A percentile compares a stretch with the other conserved stretches of the same genome.
phyloP scores from a whole-genome alignment of 73 alveolate species.

The Paramecium biaurelia region DNA sequence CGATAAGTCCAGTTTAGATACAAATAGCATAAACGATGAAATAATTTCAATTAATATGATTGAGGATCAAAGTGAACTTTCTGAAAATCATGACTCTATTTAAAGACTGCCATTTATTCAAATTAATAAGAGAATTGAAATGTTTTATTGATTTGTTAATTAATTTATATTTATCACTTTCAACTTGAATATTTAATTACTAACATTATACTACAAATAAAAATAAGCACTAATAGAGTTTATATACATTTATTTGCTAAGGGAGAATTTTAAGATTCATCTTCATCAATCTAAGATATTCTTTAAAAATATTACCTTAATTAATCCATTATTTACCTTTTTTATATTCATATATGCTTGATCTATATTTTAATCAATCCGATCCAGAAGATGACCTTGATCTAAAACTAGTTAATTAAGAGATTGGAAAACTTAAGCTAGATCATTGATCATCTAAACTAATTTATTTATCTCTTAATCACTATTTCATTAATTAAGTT shows the following conservation, averaged over 20 bases:
- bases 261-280: not conserved
- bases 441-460: constrained; percentile 80
- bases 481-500: not conserved
- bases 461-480: constrained; percentile 81
- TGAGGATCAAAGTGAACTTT: not conserved
- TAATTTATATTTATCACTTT: not conserved
- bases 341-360: constrained; percentile 74
- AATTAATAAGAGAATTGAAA: not conserved
- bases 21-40: not conserved
- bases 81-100: not conserved
- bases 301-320: constrained; percentile 55
- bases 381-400: constrained; percentile 92
- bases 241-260: not conserved
- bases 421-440: constrained; percentile 88
- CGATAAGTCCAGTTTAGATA: not conserved
- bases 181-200: not conserved
- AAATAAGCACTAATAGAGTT: not conserved
- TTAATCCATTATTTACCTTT: constrained; percentile 72
- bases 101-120: not conserved
- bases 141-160: not conserved
- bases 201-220: not conserved
- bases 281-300: not conserved
- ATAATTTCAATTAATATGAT: not conserved
- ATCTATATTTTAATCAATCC: constrained; percentile 92
- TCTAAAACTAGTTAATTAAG: constrained; percentile 84